A percentile compares a stretch with the other conserved stretches of the same genome.
Evolutionary conservation across 2,329 filamentous ascomycete genomes (phyloP).

Genomic region (Penicillium sclerotiorum): DNA sequence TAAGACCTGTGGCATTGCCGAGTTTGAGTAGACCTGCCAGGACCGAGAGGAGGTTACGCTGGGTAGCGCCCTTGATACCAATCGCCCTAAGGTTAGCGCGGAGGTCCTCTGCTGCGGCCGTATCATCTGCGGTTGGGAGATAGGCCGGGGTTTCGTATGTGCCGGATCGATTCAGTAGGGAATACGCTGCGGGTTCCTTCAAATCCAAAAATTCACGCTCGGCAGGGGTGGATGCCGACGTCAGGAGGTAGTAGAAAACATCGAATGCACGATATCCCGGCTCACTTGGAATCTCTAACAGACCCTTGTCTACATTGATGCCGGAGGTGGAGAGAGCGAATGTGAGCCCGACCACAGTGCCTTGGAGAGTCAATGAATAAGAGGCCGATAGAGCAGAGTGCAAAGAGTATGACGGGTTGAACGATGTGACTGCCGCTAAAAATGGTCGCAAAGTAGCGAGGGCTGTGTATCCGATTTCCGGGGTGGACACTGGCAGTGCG

Average conservation of each 20-base stretch:
- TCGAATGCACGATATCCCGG: constrained; percentile 90
- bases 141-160: constrained; percentile 87
- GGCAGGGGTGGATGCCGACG: constrained; percentile 82
- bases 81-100: constrained; percentile 83
- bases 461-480: constrained; percentile 73
- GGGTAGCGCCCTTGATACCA: constrained; percentile 83
- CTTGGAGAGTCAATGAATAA: constrained; percentile 78
- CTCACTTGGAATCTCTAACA: constrained; percentile 78
- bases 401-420: constrained; percentile 80
- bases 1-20: constrained; percentile 84
- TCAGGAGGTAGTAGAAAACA: constrained; percentile 95
- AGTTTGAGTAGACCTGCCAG: constrained; percentile 87
- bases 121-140: constrained; percentile 88
- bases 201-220: constrained; percentile 88
- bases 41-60: constrained; percentile 81
- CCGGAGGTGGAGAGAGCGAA: constrained; percentile 83
- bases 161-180: constrained; percentile 76
- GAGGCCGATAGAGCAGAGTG: constrained; percentile 80
- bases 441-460: constrained; percentile 84
- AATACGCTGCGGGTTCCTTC: constrained; percentile 74
- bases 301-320: constrained; percentile 78
- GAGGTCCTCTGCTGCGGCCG: constrained; percentile 90
- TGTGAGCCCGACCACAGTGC: constrained; percentile 73
- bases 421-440: constrained; percentile 80
- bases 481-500: constrained; percentile 77